Percentiles rank a stretch among this genome's conserved stretches.
Conservation (phyloP, 108 stramenopile genomes). For the Ochromonas danica region DNA sequence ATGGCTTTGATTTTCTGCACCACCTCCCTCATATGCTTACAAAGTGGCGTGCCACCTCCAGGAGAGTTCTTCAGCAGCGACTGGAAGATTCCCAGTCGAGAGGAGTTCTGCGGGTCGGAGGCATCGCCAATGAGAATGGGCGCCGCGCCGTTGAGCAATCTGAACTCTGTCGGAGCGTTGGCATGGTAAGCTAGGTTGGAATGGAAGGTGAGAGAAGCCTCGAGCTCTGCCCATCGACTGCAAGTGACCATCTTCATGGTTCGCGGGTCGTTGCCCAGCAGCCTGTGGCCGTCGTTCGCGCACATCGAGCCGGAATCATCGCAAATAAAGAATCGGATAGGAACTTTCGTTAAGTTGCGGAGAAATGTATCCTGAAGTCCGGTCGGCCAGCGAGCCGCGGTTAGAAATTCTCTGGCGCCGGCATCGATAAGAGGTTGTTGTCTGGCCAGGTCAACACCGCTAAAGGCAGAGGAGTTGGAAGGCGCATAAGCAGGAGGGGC, state of each 20-base stretch:
- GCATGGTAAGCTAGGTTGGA: background rate
- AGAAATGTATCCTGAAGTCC: constrained; percentile 28
- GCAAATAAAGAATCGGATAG: constrained; percentile 28
- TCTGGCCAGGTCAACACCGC: background rate
- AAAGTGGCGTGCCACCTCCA: constrained; percentile 18
- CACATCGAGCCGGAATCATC: constrained; percentile 30
- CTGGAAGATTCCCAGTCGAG: background rate
- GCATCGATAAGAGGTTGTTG: background rate
- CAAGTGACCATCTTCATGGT: background rate
- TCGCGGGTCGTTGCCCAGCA: background rate
- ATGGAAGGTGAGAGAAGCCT: background rate
- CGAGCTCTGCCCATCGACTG: constrained; percentile 5
- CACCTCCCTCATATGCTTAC: constrained; percentile 68
- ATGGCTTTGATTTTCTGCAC: constrained; percentile 58
- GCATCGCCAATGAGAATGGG: constrained; percentile 22
- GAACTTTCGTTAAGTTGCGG: constrained; percentile 17
- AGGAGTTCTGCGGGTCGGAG: background rate
- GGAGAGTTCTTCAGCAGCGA: background rate
- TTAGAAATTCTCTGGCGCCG: constrained; percentile 3
- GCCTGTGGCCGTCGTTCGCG: constrained; percentile 1
- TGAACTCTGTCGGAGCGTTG: constrained; percentile 27
- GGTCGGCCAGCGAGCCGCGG: background rate
- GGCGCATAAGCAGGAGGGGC: too few species aligned
- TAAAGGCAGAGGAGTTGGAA: too few species aligned
- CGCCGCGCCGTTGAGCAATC: constrained; percentile 25